phyloP scores from a whole-genome alignment of 2,329 filamentous ascomycete genomes.

The Fusarium albidum region DNA sequence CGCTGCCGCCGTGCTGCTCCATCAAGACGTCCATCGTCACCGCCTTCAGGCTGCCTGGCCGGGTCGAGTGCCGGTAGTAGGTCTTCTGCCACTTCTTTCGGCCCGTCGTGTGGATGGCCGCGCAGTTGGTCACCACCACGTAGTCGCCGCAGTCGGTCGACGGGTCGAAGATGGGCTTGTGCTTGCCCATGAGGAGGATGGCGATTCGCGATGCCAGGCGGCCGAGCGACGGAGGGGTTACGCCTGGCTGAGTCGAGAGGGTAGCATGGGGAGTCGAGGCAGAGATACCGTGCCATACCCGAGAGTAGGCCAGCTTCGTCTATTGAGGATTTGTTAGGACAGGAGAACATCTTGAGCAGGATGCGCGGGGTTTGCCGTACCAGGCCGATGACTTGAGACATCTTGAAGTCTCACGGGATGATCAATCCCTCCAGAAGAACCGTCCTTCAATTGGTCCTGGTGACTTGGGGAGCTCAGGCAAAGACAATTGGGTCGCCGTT shows the following conservation, averaged over 20 bases:
- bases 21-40: conserved; percentile 97
- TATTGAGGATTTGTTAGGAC: conserved; percentile 48
- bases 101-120: conserved; percentile 85
- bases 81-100: conserved; percentile 93
- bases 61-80: conserved; percentile 94
- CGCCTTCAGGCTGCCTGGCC: conserved; percentile 83
- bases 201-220: conserved; percentile 90
- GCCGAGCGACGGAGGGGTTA: conserved; percentile 81
- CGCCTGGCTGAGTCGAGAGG: conserved; percentile 63
- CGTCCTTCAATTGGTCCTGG: conserved; percentile 17
- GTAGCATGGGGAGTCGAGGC: conserved; percentile 72
- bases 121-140: conserved; percentile 91
- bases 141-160: conserved; percentile 99
- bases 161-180: conserved; percentile 97
- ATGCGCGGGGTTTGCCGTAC: conserved; percentile 55
- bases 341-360: conserved; percentile 11
- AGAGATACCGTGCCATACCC: conserved; percentile 90
- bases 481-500: conserved; percentile 24
- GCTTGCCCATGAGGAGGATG: conserved; percentile 92
- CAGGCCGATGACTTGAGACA: conserved; percentile 83
- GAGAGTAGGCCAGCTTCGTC: conserved; percentile 96
- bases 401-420: conserved; percentile 49
- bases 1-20: conserved; percentile 90
- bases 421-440: conserved; percentile 25
- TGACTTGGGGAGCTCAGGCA: conserved; percentile 18